Evolutionary conservation across 306 rosid genomes (phyloP).

Genomic region (Vachellia collinsii): DNA sequence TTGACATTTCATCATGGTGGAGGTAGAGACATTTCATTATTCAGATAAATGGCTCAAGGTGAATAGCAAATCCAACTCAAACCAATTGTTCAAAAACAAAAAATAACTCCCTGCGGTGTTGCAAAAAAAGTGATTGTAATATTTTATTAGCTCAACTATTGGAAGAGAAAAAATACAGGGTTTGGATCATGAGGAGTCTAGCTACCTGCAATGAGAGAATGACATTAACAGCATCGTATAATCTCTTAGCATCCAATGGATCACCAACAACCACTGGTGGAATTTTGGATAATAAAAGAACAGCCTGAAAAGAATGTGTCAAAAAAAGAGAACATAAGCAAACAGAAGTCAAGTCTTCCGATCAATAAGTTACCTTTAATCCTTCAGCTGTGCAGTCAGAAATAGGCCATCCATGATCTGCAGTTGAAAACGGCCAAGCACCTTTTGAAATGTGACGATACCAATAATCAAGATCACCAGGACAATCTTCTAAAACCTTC

Average conservation of each 20-base stretch:
- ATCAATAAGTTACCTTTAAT: slow-evolving; percentile 56
- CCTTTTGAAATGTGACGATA: slow-evolving; percentile 95
- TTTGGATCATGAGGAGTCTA: slow-evolving; percentile 31
- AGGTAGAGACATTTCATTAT: slow-evolving; percentile 5
- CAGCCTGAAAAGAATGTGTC: slow-evolving; percentile 60
- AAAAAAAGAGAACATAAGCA: slow-evolving; percentile 30
- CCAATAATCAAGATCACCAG: slow-evolving; percentile 71
- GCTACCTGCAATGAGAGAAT: slow-evolving; percentile 83
- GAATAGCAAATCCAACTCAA: slow-evolving; percentile 8
- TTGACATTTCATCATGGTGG: not conserved
- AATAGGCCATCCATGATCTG: slow-evolving; percentile 96
- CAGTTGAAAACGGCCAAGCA: slow-evolving; percentile 91
- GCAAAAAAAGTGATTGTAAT: not conserved
- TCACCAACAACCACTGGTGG: slow-evolving; percentile 71
- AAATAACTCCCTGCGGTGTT: not conserved
- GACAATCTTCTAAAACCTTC: slow-evolving; percentile 76
- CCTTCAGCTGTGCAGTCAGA: slow-evolving; percentile 98
- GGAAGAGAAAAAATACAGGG: not conserved
- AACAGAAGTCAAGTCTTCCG: slow-evolving; percentile 15
- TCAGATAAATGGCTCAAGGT: slow-evolving; percentile 14
- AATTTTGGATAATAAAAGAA: slow-evolving; percentile 62
- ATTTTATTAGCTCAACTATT: slow-evolving; percentile 25
- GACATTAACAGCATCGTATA: slow-evolving; percentile 80
- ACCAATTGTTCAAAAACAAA: slow-evolving; percentile 7
- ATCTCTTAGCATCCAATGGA: slow-evolving; percentile 57